These are phyloP conservation scores for Lasiosphaeria hispida DNA, from an alignment of 495 filamentous ascomycete species.

Conservation along the genomic window DNA sequence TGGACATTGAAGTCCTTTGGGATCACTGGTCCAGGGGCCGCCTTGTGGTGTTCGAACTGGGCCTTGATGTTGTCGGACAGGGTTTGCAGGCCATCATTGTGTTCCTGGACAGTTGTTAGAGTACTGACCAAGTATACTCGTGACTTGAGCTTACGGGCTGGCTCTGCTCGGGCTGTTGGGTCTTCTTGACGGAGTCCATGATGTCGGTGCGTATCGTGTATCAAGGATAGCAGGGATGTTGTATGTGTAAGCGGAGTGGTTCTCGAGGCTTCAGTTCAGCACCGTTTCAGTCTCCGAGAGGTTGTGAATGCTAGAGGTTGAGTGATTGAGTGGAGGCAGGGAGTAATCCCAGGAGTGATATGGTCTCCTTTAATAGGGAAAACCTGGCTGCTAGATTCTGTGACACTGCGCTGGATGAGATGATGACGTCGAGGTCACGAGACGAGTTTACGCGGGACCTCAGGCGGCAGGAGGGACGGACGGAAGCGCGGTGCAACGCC, in stretches of 20 bases:
- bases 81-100: slow-evolving; percentile 23
- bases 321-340: neutral
- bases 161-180: slow-evolving; percentile 15
- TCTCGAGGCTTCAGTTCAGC: neutral
- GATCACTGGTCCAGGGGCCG: slow-evolving; percentile 50
- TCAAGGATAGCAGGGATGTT: slow-evolving; percentile 4
- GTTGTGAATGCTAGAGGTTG: neutral
- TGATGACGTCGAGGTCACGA: slow-evolving; percentile 21
- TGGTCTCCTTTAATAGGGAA: neutral
- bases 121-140: neutral
- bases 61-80: slow-evolving; percentile 26
- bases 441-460: slow-evolving; percentile 17
- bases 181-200: slow-evolving; percentile 24
- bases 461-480: neutral
- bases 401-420: neutral
- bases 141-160: slow-evolving; percentile 7
- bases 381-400: neutral
- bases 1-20: slow-evolving; percentile 43
- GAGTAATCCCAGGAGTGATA: neutral
- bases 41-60: slow-evolving; percentile 43
- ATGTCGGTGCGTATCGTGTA: slow-evolving; percentile 7
- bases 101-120: slow-evolving; percentile 3
- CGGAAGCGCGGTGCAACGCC: too few species aligned
- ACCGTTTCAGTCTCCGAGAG: neutral
- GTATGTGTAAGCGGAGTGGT: slow-evolving; percentile 1